These are phyloP conservation scores for Adansonia digitata DNA, from an alignment of 345 rosid genomes.

Conservation along the genomic window DNA sequence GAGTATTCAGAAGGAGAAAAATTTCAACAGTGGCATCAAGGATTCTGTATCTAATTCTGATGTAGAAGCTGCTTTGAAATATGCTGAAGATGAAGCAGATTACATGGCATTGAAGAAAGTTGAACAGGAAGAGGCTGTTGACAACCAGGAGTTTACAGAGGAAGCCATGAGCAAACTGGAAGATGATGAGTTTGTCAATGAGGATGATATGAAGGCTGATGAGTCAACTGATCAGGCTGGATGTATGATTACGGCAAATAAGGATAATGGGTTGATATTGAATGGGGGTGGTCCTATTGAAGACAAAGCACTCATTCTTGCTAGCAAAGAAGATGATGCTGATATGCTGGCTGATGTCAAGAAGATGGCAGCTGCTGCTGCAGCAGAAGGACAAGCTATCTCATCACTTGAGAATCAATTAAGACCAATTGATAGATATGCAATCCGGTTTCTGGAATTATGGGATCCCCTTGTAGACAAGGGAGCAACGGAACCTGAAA, in stretches of 20 bases:
- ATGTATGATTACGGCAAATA: conserved; percentile 27
- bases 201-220: conserved; percentile 75
- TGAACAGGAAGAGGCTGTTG: conserved; percentile 98
- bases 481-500: conserved; percentile 64
- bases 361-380: conserved; percentile 94
- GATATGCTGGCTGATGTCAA: conserved; percentile 91
- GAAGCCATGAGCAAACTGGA: conserved; percentile 83
- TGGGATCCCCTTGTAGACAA: conserved; percentile 96
- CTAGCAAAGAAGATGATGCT: conserved; percentile 73
- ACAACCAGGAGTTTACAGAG: conserved; percentile 97
- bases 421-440: conserved; percentile 95
- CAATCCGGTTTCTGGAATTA: conserved; percentile 70
- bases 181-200: conserved; percentile 84
- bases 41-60: conserved; percentile 77
- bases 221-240: conserved; percentile 62
- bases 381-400: conserved; percentile 85
- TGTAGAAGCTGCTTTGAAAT: conserved; percentile 95
- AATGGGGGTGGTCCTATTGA: conserved; percentile 37
- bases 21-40: conserved; percentile 37
- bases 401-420: conserved; percentile 80
- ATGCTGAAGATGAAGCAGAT: conserved; percentile 99
- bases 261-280: conserved; percentile 33
- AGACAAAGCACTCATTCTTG: conserved; percentile 49
- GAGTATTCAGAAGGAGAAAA: conserved; percentile 53
- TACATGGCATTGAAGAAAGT: conserved; percentile 98